Base-by-base conservation (phyloP, 768 basidiomycete genomes). In the Tricholoma sp. region DNA sequence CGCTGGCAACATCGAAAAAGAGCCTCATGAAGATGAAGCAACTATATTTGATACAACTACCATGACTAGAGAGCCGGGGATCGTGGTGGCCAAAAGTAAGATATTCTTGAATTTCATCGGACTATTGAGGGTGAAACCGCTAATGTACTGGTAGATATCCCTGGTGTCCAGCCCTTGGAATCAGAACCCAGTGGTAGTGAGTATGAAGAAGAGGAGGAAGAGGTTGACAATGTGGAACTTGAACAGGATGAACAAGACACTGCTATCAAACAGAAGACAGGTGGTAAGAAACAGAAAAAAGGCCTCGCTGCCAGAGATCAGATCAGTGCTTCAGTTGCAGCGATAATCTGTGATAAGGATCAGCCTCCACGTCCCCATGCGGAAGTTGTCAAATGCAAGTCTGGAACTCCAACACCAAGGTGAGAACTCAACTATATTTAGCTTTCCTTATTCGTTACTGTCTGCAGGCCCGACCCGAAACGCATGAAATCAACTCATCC, bases 231-330 rank as follows among this genome's bases (percentile, higher is more conserved):
- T 34, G 32, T 43, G 19, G 41, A 43, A 19, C 41, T 43, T 21
- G 41, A 43, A 16, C 12, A 43, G 18, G 41, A 43, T 43, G 41
- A 43, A 16, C 41, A 18, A 5, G 41, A 43, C 41, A 43, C 41
- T 19, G 18, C 18, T 19, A 43, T 43, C 41, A 43, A 43, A 43
- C 18, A 43, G 14, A 54, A 22, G 41, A n/a, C 8, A 4, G 39
- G 24, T 19, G 39, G 39, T 27, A 54, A 18, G 43, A 55, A 55
- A 31, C 24, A 18, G n/a, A 55, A 55, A 37, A 55, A 55, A 22
- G 43, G 54, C 1, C 21, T 55, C 5, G 21, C n/a, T 18, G 10
- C 32, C 7, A 32, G 43, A 11, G 24, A 55, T 12, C 43, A 55
- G 21, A 55, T 55, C 41, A 55, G 37, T 37, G 27, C 22, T 39